A percentile compares a stretch with the other conserved stretches of the same genome.
phyloP scores from a whole-genome alignment of 2,329 filamentous ascomycete species.

The Cladophialophora immunda region DNA sequence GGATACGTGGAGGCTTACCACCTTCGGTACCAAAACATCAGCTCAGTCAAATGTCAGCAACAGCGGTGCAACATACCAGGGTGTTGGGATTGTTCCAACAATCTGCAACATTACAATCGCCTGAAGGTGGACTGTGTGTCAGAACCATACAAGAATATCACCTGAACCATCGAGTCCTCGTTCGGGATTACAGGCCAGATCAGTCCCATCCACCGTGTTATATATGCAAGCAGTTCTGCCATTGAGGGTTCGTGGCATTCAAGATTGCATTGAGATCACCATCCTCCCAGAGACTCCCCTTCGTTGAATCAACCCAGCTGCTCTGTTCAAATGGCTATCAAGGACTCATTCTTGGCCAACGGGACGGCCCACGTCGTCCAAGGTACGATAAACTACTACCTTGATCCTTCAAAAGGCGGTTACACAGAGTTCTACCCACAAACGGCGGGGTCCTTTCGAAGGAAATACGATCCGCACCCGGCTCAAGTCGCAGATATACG shows the following conservation, averaged over 20 bases:
- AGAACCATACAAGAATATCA: background rate
- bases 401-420: slow-evolving; percentile 12
- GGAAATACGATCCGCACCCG: slow-evolving; percentile 4
- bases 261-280: background rate
- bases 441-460: slow-evolving; percentile 8
- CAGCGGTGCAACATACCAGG: background rate
- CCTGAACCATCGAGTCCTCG: background rate
- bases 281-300: background rate
- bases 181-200: background rate
- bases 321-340: slow-evolving; percentile 9
- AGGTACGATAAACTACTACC: slow-evolving; percentile 15
- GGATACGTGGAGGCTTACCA: background rate
- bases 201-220: background rate
- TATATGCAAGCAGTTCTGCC: background rate
- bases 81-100: background rate
- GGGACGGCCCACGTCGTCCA: slow-evolving; percentile 5
- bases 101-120: background rate
- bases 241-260: background rate
- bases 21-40: background rate
- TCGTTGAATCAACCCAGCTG: background rate
- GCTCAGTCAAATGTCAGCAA: background rate
- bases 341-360: slow-evolving; percentile 9
- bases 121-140: background rate
- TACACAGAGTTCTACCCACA: slow-evolving; percentile 16
- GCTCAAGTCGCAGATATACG: slow-evolving; percentile 14